Base-by-base conservation (phyloP, 257 asterid species). In the Penstemon newberryi region DNA sequence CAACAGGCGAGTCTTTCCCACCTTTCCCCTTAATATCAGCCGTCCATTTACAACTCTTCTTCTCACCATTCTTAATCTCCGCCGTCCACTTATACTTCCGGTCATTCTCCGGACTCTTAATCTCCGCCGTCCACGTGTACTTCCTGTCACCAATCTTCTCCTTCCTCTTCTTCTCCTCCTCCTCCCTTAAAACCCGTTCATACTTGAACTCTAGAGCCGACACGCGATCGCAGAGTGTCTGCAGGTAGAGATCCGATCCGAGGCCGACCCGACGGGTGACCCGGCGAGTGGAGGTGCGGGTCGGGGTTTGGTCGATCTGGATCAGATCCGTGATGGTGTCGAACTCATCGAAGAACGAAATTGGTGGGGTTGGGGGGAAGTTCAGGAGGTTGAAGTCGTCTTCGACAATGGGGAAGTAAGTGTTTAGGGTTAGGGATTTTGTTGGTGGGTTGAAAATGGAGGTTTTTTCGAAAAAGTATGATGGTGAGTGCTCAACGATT, bases 111-210 rank as follows among this genome's bases (percentile, higher is more conserved):
- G 88, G 84, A 46, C 66, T 69, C 92, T 86, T 85, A 12, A 89
- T 81, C 93, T 92, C 98, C 8, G 98, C 84, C 68, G 95, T 82
- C 95, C 91, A 90, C 45, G 94, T 84, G 87, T 88, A 88, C 87
- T 80, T 93, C 88, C 90, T 78, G 72, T 88, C 92, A 53, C 78
- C 90, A 50, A 7, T 37, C 3, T 54, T 68, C 18, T 75, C 25
- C 79, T 78, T 75, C 77, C 70, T 78, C 72, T 72, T 67, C 76
- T n/a, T 60, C 10, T 43, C 66, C 9, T 39, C 8, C 9, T 86
- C 83, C 80, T 73, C 83, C 73, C 61, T 72, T 25, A 65, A 15
- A 73, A 89, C 60, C n/a, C 36, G 51, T 33, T 62, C 54, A 19
- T 43, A 44, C 42, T 54, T 54, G 5, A 43, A 40, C 88, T 94